Conservation (phyloP, 768 basidiomycete genomes). For the Chalciporus chontae region DNA sequence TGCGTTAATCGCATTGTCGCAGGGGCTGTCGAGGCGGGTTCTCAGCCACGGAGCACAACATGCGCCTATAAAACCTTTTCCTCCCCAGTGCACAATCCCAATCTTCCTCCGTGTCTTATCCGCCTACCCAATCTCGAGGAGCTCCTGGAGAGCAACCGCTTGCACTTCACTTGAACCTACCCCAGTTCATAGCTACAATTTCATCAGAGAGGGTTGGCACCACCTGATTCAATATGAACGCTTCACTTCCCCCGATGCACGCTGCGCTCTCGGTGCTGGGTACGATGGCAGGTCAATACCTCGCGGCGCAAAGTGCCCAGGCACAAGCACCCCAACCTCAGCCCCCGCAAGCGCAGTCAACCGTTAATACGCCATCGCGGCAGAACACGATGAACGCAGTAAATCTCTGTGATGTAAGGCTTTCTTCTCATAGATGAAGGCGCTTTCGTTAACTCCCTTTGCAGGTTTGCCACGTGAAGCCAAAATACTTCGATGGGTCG, state of each 20-base stretch:
- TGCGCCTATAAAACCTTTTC: conserved; percentile 25
- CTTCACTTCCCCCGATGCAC: conserved; percentile 33
- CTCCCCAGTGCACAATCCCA: conserved; percentile 4
- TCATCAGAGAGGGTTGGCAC: conserved; percentile 8
- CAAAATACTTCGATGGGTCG: conserved; percentile 53
- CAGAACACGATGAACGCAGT: conserved; percentile 27
- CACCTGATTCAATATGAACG: conserved; percentile 22
- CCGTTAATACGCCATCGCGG: conserved; percentile 3
- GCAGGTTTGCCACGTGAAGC: conserved; percentile 53
- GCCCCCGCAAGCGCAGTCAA: conserved; percentile 23
- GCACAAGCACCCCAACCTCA: conserved; percentile 26
- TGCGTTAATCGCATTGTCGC: conserved; percentile 26
- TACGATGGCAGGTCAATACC: conserved; percentile 35
- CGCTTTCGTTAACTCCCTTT: conserved; percentile 3
- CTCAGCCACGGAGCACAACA: conserved; percentile 9
- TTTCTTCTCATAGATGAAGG: conserved; percentile 2
- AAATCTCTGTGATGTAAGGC: conserved; percentile 50
- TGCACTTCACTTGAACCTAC: conserved; percentile 2
- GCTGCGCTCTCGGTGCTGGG: conserved; percentile 35
- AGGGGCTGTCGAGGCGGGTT: conserved; percentile 2
- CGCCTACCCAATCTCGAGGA: conserved; percentile 12
- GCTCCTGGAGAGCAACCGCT: conserved; percentile 31
- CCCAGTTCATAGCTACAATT: conserved; percentile 4
- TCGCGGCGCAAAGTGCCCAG: conserved; percentile 30
- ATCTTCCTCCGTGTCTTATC: conserved; percentile 47